Conservation (phyloP, 2,329 filamentous ascomycete genomes). For the Elsinoe batatas region DNA sequence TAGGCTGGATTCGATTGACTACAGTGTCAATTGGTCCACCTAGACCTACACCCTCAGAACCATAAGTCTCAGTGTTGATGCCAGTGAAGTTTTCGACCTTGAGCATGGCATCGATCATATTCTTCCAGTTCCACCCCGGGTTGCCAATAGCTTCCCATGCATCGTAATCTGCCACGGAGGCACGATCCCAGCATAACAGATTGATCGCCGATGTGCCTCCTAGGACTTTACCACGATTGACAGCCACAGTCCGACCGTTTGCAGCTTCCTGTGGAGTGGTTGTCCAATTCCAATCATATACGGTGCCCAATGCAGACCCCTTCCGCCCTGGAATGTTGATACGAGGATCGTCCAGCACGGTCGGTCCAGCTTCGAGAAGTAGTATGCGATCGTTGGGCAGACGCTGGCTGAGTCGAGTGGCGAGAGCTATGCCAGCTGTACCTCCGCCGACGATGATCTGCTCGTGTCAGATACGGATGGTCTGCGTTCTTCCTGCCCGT, state of each 20-base stretch:
- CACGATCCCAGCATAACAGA: constrained; percentile 29
- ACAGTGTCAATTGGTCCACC: constrained; percentile 27
- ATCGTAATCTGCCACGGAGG: constrained; percentile 24
- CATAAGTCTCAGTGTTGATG: constrained; percentile 19
- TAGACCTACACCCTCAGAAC: constrained; percentile 22
- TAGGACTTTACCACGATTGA: constrained; percentile 40
- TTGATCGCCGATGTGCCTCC: constrained; percentile 42
- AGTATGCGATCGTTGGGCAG: constrained; percentile 17
- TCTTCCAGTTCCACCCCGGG: constrained; percentile 23
- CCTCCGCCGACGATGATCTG: constrained; percentile 21
- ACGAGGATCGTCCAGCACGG: constrained; percentile 14
- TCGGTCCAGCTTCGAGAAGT: constrained; percentile 21
- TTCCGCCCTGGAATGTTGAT: constrained; percentile 21
- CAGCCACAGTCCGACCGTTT: constrained; percentile 31
- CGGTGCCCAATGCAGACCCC: constrained; percentile 18
- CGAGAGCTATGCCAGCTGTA: constrained; percentile 19
- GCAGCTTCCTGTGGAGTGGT: constrained; percentile 34
- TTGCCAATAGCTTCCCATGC: constrained; percentile 26
- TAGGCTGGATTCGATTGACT: constrained; percentile 36
- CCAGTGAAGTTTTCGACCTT: constrained; percentile 26
- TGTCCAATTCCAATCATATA: constrained; percentile 37
- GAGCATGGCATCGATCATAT: constrained; percentile 25
- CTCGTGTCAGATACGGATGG: constrained; percentile 17
- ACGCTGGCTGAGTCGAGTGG: constrained; percentile 19
- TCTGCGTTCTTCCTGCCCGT: neutral